Evolutionary conservation across 75 land plant species (phyloP).

Genomic region (Larix kaempferi): DNA sequence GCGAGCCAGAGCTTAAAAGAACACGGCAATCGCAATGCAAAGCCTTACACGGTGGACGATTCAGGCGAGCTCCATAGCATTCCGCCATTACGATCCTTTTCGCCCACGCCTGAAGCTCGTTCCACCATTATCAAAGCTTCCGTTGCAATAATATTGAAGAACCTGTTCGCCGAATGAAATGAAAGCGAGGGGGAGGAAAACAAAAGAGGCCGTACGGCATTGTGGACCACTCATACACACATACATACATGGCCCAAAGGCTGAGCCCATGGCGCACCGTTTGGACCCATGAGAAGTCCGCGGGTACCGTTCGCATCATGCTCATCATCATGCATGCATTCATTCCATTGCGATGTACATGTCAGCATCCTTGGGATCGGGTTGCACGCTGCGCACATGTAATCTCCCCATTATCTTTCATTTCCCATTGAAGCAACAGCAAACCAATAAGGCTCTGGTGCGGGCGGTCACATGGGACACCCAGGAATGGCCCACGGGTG

Average conservation of each 20-base stretch:
- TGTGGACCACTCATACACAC: background rate
- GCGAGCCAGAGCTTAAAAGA: too few relatives aligned
- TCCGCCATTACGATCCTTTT: background rate
- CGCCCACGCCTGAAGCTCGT: background rate
- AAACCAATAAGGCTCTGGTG: too few relatives aligned
- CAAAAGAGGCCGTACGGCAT: background rate
- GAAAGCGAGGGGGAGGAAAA: background rate
- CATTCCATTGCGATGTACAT: too few relatives aligned
- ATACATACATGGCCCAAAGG: background rate
- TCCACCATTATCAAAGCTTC: background rate
- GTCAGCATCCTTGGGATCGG: too few relatives aligned
- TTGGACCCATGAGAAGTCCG: background rate
- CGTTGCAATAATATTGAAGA: background rate
- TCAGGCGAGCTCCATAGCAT: background rate
- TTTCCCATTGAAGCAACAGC: too few relatives aligned
- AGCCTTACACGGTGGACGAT: too few relatives aligned
- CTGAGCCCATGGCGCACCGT: slow-evolving; percentile 5
- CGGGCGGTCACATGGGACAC: too few relatives aligned
- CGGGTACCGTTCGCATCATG: background rate
- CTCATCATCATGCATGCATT: slow-evolving; percentile 8
- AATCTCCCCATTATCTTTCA: too few relatives aligned
- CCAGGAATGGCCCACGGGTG: too few relatives aligned
- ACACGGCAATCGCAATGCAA: too few relatives aligned
- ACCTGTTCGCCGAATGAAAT: background rate
- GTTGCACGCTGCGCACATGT: too few relatives aligned